Conservation (phyloP, 352 stramenopile species). For the Globisporangium barbulae region DNA sequence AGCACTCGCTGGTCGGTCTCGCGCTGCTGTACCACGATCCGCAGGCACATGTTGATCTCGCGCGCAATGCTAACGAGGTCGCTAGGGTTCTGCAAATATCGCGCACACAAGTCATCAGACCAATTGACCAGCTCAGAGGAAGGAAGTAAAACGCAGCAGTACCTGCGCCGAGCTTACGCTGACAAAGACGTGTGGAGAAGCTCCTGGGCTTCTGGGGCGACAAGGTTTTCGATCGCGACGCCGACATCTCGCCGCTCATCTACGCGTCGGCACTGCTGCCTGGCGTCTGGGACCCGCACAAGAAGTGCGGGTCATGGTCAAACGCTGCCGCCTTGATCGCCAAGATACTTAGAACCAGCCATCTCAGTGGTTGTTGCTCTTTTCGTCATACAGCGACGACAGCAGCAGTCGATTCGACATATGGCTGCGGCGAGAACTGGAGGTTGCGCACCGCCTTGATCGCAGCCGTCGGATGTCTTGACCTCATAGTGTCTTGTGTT, state of each 20-base stretch:
- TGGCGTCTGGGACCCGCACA: constrained; percentile 24
- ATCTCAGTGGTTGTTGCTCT: no score
- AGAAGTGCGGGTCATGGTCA: not conserved
- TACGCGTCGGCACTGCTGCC: constrained; percentile 36
- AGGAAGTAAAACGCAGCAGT: no score
- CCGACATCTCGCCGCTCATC: constrained; percentile 46
- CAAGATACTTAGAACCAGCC: no score
- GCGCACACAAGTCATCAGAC: not conserved
- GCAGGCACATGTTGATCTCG: constrained; percentile 40
- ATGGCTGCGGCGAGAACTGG: no score
- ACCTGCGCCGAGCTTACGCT: no score
- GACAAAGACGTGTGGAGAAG: constrained; percentile 15
- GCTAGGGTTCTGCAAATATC: not conserved
- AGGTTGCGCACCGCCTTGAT: no score
- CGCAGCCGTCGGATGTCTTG: no score
- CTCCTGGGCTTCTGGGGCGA: constrained; percentile 26
- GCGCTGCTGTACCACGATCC: constrained; percentile 25
- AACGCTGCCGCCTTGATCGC: not conserved
- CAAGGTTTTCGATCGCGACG: constrained; percentile 30
- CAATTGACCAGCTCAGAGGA: no score
- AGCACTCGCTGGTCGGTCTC: constrained; percentile 31
- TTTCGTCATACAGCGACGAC: no score
- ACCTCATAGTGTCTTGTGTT: no score
- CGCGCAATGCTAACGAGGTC: constrained; percentile 12
- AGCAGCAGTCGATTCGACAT: no score